These are phyloP conservation scores for Amanita exitialis DNA, from an alignment of 768 basidiomycete genomes.

Conservation along the genomic window DNA sequence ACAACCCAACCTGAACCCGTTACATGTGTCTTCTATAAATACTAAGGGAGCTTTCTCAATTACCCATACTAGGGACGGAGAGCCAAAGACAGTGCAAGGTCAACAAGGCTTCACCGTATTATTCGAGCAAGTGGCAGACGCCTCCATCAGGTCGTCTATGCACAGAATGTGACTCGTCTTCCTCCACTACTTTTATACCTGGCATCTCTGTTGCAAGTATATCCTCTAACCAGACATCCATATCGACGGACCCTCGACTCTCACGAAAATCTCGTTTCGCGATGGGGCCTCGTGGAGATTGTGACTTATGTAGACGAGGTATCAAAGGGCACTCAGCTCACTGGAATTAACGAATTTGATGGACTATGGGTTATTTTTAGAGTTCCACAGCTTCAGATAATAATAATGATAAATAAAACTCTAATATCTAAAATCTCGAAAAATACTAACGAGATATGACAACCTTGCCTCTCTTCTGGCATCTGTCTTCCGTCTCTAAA, in stretches of 20 bases:
- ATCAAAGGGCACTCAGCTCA: conserved; percentile 66
- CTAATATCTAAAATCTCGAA: conserved; percentile 6
- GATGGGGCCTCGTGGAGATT: conserved; percentile 22
- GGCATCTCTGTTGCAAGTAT: neutral
- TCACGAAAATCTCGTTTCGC: conserved; percentile 18
- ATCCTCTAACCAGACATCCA: conserved; percentile 3
- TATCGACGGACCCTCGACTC: conserved; percentile 9
- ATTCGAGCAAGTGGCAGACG: neutral
- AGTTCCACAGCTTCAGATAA: neutral
- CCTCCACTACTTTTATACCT: neutral
- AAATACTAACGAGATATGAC: conserved; percentile 36
- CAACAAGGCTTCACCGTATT: neutral
- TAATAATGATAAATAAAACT: conserved; percentile 2
- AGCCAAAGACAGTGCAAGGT: neutral
- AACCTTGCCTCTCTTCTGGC: conserved; percentile 90
- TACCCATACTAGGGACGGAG: neutral
- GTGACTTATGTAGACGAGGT: conserved; percentile 19
- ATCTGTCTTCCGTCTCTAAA: conserved; percentile 74
- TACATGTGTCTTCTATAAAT: neutral
- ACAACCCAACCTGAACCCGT: neutral
- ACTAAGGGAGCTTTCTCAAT: neutral
- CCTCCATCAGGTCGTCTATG: neutral
- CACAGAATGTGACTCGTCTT: neutral
- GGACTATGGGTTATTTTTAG: conserved; percentile 1
- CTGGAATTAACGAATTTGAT: conserved; percentile 34